A percentile compares a stretch with the other conserved stretches of the same genome.
Conservation (phyloP, 768 basidiomycete genomes). For the Macrolepiota dolichaula region DNA sequence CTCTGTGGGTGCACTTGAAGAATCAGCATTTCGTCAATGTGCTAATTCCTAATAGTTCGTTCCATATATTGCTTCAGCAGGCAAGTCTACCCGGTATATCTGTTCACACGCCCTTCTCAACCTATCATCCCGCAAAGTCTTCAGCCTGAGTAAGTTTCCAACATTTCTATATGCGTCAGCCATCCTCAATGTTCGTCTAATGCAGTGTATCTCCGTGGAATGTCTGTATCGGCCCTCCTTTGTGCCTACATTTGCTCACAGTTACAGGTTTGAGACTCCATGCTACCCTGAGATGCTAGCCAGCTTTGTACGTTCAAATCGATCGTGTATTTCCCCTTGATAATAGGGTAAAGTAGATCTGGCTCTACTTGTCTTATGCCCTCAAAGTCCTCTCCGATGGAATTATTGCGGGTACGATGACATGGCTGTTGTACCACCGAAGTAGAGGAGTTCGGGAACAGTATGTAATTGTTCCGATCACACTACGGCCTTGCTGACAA, state of each 20-base stretch:
- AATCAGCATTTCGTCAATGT: neutral
- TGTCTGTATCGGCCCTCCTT: neutral
- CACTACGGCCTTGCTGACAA: neutral
- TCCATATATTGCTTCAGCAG: neutral
- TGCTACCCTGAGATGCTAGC: neutral
- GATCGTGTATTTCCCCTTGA: neutral
- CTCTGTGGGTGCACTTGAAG: neutral
- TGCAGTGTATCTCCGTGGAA: neutral
- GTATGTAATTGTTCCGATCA: neutral
- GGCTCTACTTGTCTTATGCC: neutral
- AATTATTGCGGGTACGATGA: slow-evolving; percentile 1
- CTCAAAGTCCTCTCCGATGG: slow-evolving; percentile 2
- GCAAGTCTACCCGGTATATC: neutral
- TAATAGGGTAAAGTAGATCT: neutral
- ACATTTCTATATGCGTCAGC: neutral
- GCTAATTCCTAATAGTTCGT: neutral
- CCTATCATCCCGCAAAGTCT: neutral
- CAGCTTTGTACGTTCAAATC: neutral
- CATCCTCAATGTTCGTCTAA: neutral
- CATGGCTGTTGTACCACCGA: slow-evolving; percentile 1
- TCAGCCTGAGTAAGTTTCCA: neutral
- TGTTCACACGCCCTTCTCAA: neutral
- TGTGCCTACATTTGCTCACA: neutral
- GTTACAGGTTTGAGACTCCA: neutral
- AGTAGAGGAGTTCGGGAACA: neutral